phyloP scores from a whole-genome alignment of 805 yeast species.

The Spathaspora boniae region DNA sequence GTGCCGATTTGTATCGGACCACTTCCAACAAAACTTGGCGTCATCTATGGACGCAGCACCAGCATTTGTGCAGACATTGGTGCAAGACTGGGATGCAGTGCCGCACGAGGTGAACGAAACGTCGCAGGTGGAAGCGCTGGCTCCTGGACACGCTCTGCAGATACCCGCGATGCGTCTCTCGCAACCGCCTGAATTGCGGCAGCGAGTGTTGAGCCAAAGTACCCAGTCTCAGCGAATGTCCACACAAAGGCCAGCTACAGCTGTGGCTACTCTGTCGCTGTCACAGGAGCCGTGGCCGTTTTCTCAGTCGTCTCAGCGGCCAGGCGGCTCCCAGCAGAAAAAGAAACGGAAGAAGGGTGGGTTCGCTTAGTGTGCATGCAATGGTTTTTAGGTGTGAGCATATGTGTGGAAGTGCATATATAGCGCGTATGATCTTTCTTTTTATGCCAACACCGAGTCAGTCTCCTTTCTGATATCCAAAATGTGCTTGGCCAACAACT shows the following conservation, averaged over 20 bases:
- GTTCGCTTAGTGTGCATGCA: constrained; percentile 35
- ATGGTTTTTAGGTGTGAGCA: too few relatives aligned
- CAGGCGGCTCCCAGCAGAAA: constrained; percentile 8
- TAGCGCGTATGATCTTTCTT: constrained; percentile 1
- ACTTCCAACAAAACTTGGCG: constrained; percentile 4
- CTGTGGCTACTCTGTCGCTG: background rate
- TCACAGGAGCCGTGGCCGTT: too few relatives aligned
- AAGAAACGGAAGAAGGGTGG: constrained; percentile 48
- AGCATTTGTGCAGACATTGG: constrained; percentile 6
- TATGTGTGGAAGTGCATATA: background rate
- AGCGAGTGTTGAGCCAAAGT: background rate
- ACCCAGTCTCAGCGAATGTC: constrained; percentile 3
- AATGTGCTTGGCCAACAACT: constrained; percentile 24
- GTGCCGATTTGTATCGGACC: constrained; percentile 1
- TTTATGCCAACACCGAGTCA: constrained; percentile 11
- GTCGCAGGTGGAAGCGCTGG: background rate
- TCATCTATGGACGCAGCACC: constrained; percentile 7
- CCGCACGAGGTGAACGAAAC: constrained; percentile 3
- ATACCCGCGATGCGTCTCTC: constrained; percentile 4
- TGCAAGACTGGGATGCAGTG: constrained; percentile 8
- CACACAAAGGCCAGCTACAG: background rate
- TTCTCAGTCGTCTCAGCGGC: constrained; percentile 6
- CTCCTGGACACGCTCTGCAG: too few relatives aligned
- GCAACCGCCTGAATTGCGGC: background rate
- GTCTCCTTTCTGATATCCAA: constrained; percentile 25